Evolutionary conservation across 1,284 basidiomycete genomes (phyloP), one percentile per base, ranked within the genome.

Genomic region (Macrocystidia cucumis): DNA sequence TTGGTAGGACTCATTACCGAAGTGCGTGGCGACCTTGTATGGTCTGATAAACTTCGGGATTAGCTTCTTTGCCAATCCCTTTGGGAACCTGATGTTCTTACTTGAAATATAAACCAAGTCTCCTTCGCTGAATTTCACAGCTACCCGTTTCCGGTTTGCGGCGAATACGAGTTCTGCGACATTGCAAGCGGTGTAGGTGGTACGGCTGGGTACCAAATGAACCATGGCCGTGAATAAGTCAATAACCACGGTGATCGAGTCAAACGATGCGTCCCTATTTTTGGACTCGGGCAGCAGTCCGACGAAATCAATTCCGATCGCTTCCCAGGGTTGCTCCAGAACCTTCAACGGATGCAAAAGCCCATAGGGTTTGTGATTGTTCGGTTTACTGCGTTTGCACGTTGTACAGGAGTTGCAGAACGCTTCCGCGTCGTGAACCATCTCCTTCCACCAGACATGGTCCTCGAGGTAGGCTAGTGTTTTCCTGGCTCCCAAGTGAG

Each of bases 301-400:
- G 2, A 54, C 44, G 30, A 54, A 67, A 37, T 71, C 65, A 1
- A 70, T 59, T 0, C 57, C 56, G 2, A 69, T 55, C 1, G 46
- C 27, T 14, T 60, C 49, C 58, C 60, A 65, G 5, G 57, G 56
- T 1, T 42, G 23, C 1, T 19, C 31, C 0, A 57, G 60, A 0
- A 61, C 40, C 1, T 36, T 14, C 0, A 65, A 43, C 0, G 58
- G 49, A 12, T 60, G 50, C 4, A 65, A 41, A 2, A 59, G 29
- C 1, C 65, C 59, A 36, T 49, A 57, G 0, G 59, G 57, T 27
- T 46, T 46, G 13, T 56, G 52, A 19, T 46, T 59, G 2, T 18
- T 32, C 0, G 52, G 44, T 27, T 60, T 62, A 13, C 39, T 51
- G 0, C 32, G 11, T 12, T 44, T 37, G 32, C 62, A 65, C 0